Percentiles rank a stretch among this genome's conserved stretches.
Conservation (phyloP, 768 basidiomycete species). For the Russula foetens region DNA sequence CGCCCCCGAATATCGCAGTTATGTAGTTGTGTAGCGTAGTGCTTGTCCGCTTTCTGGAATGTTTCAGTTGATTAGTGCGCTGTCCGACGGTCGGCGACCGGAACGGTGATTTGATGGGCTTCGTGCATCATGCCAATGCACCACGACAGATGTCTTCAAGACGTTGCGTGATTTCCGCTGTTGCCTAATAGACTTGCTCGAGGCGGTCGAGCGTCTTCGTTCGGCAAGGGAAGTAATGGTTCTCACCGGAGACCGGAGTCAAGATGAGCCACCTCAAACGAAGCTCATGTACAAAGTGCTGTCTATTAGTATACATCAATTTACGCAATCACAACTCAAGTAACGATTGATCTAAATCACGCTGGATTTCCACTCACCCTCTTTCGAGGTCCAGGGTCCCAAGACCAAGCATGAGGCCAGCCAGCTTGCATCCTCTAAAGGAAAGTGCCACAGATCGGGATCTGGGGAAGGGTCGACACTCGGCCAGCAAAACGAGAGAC, state of each 20-base stretch:
- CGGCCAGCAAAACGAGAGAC: not conserved
- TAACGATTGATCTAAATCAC: no score
- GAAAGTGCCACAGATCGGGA: not conserved
- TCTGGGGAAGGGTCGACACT: not conserved
- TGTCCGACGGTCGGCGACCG: not conserved
- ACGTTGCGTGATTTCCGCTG: conserved; percentile 1
- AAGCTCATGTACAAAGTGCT: not conserved
- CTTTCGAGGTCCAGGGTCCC: no score
- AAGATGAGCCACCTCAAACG: not conserved
- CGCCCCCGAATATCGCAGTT: conserved; percentile 21
- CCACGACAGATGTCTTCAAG: not conserved
- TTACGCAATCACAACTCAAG: no score
- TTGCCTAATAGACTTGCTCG: not conserved
- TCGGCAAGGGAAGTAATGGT: not conserved
- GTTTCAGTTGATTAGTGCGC: conserved; percentile 7
- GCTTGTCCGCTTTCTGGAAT: conserved; percentile 18
- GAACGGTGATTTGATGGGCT: not conserved
- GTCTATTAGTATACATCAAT: not conserved
- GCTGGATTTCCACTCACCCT: no score
- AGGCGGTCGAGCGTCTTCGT: not conserved
- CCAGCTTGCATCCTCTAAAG: no score
- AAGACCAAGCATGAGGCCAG: not conserved
- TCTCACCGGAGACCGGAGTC: not conserved
- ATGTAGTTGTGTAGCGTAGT: conserved; percentile 31
- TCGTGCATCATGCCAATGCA: not conserved